Conservation (phyloP, 768 basidiomycete genomes). For the Stropharia rugosoannulata region DNA sequence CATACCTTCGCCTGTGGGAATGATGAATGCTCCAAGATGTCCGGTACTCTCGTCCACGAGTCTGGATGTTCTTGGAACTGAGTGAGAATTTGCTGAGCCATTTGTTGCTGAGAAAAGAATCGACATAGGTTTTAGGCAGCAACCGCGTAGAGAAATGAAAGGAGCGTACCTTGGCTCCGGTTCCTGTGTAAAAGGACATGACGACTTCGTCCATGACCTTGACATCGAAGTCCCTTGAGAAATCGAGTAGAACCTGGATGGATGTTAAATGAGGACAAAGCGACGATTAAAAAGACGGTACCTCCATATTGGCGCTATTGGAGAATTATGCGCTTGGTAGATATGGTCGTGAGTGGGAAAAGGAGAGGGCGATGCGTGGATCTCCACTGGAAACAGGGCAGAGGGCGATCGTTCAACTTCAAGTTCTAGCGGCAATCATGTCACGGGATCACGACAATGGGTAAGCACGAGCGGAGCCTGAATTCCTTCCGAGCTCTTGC, state of each 20-base stretch:
- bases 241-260: constrained; percentile 83
- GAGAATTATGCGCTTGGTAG: constrained; percentile 13
- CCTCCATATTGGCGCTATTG: constrained; percentile 46
- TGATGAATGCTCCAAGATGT: constrained; percentile 81
- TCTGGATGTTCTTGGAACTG: constrained; percentile 97
- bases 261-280: constrained; percentile 20
- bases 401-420: constrained; percentile 37
- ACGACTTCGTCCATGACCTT: constrained; percentile 91
- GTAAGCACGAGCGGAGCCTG: constrained; percentile 20
- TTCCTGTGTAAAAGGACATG: constrained; percentile 85
- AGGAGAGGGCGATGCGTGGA: constrained; percentile 20
- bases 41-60: constrained; percentile 96
- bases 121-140: constrained; percentile 22
- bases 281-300: constrained; percentile 19
- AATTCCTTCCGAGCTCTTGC: constrained; percentile 4
- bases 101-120: constrained; percentile 71
- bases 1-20: constrained; percentile 85
- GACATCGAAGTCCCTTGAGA: constrained; percentile 92
- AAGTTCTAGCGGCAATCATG: constrained; percentile 20
- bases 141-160: constrained; percentile 7
- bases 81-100: constrained; percentile 91
- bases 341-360: constrained; percentile 17
- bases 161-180: constrained; percentile 72
- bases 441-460: constrained; percentile 29
- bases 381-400: constrained; percentile 37